A percentile compares a stretch with the other conserved stretches of the same genome.
Evolutionary conservation across 2,329 filamentous ascomycete species (phyloP).

Genomic region (Thielaviopsis euricoi): DNA sequence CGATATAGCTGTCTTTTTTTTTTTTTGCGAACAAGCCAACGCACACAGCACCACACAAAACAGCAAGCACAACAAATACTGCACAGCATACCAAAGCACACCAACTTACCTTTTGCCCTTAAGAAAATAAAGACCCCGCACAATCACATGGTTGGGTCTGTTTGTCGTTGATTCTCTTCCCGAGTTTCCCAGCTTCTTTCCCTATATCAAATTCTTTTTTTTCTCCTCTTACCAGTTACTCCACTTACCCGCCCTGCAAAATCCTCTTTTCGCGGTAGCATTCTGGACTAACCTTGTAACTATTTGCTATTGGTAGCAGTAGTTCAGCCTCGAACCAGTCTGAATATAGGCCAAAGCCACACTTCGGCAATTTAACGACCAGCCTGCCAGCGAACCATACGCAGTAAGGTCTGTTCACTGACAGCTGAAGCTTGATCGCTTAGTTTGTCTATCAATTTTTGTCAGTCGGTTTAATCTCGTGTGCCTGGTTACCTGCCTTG

Average conservation of each 20-base stretch:
- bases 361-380: not conserved
- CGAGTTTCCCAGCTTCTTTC: not conserved
- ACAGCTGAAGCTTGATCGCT: not conserved
- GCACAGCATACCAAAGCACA: no score
- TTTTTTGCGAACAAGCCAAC: not conserved
- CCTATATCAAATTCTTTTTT: not conserved
- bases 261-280: not conserved
- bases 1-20: not conserved
- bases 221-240: not conserved
- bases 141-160: not conserved
- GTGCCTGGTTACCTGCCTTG: not conserved
- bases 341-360: not conserved
- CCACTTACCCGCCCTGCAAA: not conserved
- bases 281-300: not conserved
- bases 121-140: not conserved
- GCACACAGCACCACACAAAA: not conserved
- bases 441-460: not conserved
- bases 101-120: not conserved
- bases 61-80: not conserved
- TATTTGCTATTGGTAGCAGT: not conserved
- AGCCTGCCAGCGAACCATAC: not conserved
- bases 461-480: not conserved
- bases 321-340: not conserved
- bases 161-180: not conserved
- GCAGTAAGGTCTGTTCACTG: not conserved